A percentile compares a stretch with the other conserved stretches of the same genome.
Conservation (phyloP, 139 green algal genomes). For the Nannochloris sp. region DNA sequence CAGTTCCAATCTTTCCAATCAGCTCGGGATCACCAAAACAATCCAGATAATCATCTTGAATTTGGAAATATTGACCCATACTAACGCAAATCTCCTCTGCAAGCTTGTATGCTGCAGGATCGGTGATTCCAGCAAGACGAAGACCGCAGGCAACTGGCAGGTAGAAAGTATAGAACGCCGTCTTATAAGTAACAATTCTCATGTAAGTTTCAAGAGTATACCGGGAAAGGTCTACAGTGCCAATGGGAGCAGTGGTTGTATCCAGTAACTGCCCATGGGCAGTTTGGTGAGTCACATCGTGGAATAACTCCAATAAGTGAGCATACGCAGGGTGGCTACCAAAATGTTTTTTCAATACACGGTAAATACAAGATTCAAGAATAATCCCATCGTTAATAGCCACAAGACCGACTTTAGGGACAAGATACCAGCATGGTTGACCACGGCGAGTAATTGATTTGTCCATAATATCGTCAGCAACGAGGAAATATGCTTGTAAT, state of each 20-base stretch:
- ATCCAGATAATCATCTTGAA: slow-evolving; percentile 98
- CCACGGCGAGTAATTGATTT: slow-evolving; percentile 88
- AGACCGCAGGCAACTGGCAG: slow-evolving; percentile 88
- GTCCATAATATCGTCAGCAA: slow-evolving; percentile 99
- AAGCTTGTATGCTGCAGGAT: slow-evolving; percentile 35
- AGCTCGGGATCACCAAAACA: slow-evolving; percentile 87
- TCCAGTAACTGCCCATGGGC: slow-evolving; percentile 93
- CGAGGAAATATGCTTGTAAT: slow-evolving; percentile 97
- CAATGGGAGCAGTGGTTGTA: slow-evolving; percentile 87
- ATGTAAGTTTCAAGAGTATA: slow-evolving; percentile 94
- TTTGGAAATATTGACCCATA: slow-evolving; percentile 96
- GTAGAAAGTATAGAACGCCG: slow-evolving; percentile 96
- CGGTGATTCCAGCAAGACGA: slow-evolving; percentile 66
- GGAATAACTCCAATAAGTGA: slow-evolving; percentile 91
- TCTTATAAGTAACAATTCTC: slow-evolving; percentile 94
- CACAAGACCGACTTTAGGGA: slow-evolving; percentile 75
- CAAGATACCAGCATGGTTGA: slow-evolving; percentile 96
- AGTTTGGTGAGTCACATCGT: slow-evolving; percentile 93
- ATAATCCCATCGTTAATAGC: slow-evolving; percentile 98
- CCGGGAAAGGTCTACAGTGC: slow-evolving; percentile 51
- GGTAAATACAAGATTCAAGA: slow-evolving; percentile 91
- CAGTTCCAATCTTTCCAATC: slow-evolving; percentile 96
- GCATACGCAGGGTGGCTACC: slow-evolving; percentile 42
- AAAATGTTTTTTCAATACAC: slow-evolving; percentile 80
- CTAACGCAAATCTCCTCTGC: slow-evolving; percentile 75